Evolutionary conservation across 768 basidiomycete genomes (phyloP).

Genomic region (Psilocybe cyanescens): DNA sequence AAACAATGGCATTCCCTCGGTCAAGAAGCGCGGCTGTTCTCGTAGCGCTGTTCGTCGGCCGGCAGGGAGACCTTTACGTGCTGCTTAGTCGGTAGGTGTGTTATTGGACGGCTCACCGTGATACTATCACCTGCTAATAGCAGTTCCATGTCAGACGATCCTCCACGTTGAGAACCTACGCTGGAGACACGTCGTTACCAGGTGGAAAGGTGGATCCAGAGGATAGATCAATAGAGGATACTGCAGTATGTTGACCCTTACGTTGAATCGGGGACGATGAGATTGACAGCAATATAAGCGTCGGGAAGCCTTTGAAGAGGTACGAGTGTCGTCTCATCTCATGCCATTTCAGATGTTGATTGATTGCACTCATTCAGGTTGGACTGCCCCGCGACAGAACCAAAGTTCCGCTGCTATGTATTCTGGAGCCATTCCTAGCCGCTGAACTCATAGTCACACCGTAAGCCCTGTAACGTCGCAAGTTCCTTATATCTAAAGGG

Average conservation of each 20-base stretch:
- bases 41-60: slow-evolving; percentile 84
- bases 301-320: slow-evolving; percentile 92
- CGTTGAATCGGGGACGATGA: neutral
- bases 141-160: slow-evolving; percentile 60
- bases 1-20: slow-evolving; percentile 50
- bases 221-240: slow-evolving; percentile 74
- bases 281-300: slow-evolving; percentile 46
- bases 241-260: slow-evolving; percentile 62
- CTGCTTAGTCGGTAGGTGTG: slow-evolving; percentile 74
- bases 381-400: slow-evolving; percentile 75
- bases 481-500: neutral
- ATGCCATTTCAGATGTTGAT: neutral
- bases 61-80: slow-evolving; percentile 88
- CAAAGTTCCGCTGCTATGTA: slow-evolving; percentile 76
- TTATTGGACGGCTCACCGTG: neutral
- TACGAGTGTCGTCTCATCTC: slow-evolving; percentile 27
- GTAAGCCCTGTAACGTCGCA: slow-evolving; percentile 45
- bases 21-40: slow-evolving; percentile 75
- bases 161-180: slow-evolving; percentile 71
- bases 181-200: slow-evolving; percentile 88
- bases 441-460: slow-evolving; percentile 81
- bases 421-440: slow-evolving; percentile 80
- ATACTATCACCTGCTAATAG: neutral
- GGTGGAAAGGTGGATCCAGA: slow-evolving; percentile 79
- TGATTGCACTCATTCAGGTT: slow-evolving; percentile 50